A percentile compares a stretch with the other conserved stretches of the same genome.
Evolutionary conservation across 2,329 filamentous ascomycete genomes (phyloP).

Genomic region (Fusarium lyarnte): DNA sequence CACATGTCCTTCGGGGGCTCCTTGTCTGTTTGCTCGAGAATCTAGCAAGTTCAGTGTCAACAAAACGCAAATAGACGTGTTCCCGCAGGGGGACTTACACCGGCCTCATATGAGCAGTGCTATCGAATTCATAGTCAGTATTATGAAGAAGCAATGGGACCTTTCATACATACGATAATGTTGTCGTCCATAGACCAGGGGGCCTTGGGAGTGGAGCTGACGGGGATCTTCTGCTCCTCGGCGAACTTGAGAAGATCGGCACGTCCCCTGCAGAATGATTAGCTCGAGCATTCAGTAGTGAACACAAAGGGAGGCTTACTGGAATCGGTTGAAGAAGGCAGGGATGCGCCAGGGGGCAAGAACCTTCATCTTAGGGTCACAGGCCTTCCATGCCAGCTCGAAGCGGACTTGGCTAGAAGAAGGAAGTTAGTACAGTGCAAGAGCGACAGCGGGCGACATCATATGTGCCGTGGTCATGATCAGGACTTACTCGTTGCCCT

Average conservation of each 20-base stretch:
- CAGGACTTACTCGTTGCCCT: slow-evolving; percentile 50
- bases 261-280: slow-evolving; percentile 13
- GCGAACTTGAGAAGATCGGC: slow-evolving; percentile 77
- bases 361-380: slow-evolving; percentile 71
- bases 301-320: not conserved
- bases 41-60: not conserved
- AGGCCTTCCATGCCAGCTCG: slow-evolving; percentile 52
- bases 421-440: not conserved
- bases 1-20: slow-evolving; percentile 76
- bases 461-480: not conserved
- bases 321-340: slow-evolving; percentile 75
- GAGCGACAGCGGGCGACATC: not conserved
- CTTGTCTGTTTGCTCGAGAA: slow-evolving; percentile 60
- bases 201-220: slow-evolving; percentile 77
- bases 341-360: slow-evolving; percentile 79
- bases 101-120: slow-evolving; percentile 30
- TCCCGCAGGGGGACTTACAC: not conserved
- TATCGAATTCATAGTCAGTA: not conserved
- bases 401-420: slow-evolving; percentile 48
- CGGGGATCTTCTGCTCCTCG: slow-evolving; percentile 71
- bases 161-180: slow-evolving; percentile 18
- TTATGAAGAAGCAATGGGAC: not conserved
- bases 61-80: rapidly evolving
- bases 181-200: slow-evolving; percentile 67
- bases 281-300: not conserved